Evolutionary conservation across 345 rosid species (phyloP), one percentile per base, ranked within the genome.

Genomic region (Capsella bursapastoris): DNA sequence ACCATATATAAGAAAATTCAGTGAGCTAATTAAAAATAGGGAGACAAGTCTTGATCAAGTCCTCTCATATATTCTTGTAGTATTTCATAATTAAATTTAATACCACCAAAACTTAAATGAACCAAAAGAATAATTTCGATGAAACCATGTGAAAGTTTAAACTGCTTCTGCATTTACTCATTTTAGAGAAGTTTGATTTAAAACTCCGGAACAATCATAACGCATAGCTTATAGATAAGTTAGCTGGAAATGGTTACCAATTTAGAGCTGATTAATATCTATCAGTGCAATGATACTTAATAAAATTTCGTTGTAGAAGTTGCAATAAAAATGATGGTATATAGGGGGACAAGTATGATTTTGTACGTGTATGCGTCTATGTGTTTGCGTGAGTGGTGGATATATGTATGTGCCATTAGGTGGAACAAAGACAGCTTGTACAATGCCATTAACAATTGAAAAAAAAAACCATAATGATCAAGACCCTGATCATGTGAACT

Each of bases 311-410:
- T 51, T 50, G 52, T 60, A 28, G 0, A 37, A 37, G 9, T 3
- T 15, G 53, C 53, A 11, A 45, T 4, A 34, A 72, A 22, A 32
- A 67, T 59, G 56, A 68, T 67, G 47, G 68, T 18, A 22, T 29
- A n/a, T 11, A 35, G 32, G 52, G 68, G 78, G 67, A 22, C 68
- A 66, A 16, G 3, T 14, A 25, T 10, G 71, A 11, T 61, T 62
- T 3, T 61, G 12, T 62, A 68, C 69, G 70, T 68, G 70, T 53
- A 61, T 52, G 74, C 70, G 15, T 60, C 49, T 34, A 10, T 34
- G 70, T 61, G 74, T 75, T 68, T 52, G 32, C 34, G 35, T 68
- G 79, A 75, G 79, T 31, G 73, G 56, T 16, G 37, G 8, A 28
- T 64, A 52, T 47, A 57, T 57, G 48, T 66, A 57, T 12, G 32